Evolutionary conservation across 2,329 filamentous ascomycete species (phyloP).

Genomic region (Ophiostoma sp.): DNA sequence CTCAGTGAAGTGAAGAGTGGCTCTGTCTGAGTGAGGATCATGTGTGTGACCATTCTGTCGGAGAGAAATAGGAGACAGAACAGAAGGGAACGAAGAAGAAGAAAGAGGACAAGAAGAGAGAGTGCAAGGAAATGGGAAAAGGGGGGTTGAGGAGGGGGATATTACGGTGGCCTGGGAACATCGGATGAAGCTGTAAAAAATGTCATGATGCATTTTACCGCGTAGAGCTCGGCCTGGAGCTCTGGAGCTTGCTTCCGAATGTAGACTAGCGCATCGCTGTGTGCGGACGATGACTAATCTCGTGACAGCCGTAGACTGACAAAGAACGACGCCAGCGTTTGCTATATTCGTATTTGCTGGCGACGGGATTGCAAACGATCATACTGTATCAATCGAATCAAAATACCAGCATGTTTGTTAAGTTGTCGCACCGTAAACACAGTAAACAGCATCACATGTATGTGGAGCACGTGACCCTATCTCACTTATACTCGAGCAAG

Average conservation of each 20-base stretch:
- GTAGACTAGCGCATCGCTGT: not conserved
- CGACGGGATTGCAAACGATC: too few relatives aligned
- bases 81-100: not conserved
- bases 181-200: conserved; percentile 15
- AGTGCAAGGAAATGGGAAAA: not conserved
- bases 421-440: too few relatives aligned
- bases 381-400: too few relatives aligned
- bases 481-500: too few relatives aligned
- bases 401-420: too few relatives aligned
- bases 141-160: not conserved
- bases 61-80: not conserved
- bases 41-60: not conserved
- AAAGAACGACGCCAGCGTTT: too few relatives aligned
- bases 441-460: too few relatives aligned
- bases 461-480: too few relatives aligned
- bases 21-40: not conserved
- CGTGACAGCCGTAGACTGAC: not conserved
- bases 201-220: conserved; percentile 17
- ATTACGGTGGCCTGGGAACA: not conserved
- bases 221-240: conserved; percentile 15
- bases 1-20: not conserved
- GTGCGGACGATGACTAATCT: not conserved
- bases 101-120: not conserved
- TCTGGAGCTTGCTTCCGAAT: not conserved
- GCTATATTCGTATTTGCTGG: too few relatives aligned